Base-by-base conservation (phyloP, 2,329 filamentous ascomycete species). In the Colletotrichum sp. region DNA sequence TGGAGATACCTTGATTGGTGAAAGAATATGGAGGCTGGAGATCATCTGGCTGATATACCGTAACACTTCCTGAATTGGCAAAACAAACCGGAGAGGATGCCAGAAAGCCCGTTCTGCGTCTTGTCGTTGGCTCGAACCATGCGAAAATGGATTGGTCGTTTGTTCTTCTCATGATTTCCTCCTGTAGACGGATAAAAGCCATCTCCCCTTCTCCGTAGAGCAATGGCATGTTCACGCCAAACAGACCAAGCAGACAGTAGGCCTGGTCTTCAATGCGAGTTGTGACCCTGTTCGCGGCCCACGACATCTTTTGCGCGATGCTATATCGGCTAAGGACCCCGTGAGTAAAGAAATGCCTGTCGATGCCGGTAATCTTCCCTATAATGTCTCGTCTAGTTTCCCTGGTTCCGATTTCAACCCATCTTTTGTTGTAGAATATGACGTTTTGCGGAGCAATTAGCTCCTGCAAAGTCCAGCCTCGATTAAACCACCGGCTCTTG, bases 391-490 rank as follows among this genome's bases (percentile, higher is more conserved):
- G 18, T 9, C 6, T 49, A 12, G 10, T 21, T 21, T 49, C 44
- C n/a, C 44, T 49, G 4, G 5, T n/a, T 6, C n/a, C 44, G 10
- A 49, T 49, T 49, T 49, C 18, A 13, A n/a, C 44, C 44, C n/a
- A 49, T 49, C 0, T n/a, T 21, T 12, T n/a, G 44, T 21, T 49
- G n/a, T 7, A 49, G 12, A 49, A 49, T 0, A 49, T 49, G 10
- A 49, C 44, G 12, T 12, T 49, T 0, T 10, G 10, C 8, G 44
- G 44, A 12, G 44, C 44, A 49, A 49, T 49, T 0, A 49, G 44
- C 12, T 49, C 44, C 6, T 78, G 77, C 5, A 78, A 62, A 6
- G 77, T 78, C 77, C 75, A 78, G 6, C 77, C 77, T 6, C 77
- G 64, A 26, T 4, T 77, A 5, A 78, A 77, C 77, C 77, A 77